Evolutionary conservation across 257 asterid genomes (phyloP).

Genomic region (Solanum virginianum): DNA sequence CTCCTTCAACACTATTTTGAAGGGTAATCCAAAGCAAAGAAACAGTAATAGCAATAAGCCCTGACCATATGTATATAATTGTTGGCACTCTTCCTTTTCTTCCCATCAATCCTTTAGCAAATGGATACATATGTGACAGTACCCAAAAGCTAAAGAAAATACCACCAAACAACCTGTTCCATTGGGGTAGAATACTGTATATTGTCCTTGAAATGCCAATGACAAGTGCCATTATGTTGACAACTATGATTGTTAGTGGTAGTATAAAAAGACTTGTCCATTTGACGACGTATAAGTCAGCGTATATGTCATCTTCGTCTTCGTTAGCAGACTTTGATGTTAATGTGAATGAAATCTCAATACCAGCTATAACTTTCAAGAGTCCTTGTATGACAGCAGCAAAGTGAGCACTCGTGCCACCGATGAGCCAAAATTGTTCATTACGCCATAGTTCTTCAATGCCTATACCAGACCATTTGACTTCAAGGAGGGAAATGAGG

Average conservation of each 20-base stretch:
- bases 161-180: slow-evolving; percentile 88
- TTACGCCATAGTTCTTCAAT: slow-evolving; percentile 94
- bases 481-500: slow-evolving; percentile 76
- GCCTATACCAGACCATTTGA: slow-evolving; percentile 86
- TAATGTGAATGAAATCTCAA: slow-evolving; percentile 76
- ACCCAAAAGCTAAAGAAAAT: slow-evolving; percentile 92
- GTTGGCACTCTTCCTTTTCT: slow-evolving; percentile 80
- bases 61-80: slow-evolving; percentile 80
- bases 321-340: slow-evolving; percentile 63
- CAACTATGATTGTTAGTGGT: slow-evolving; percentile 53
- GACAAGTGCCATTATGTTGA: slow-evolving; percentile 54
- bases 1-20: background rate
- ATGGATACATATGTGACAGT: slow-evolving; percentile 78
- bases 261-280: slow-evolving; percentile 77
- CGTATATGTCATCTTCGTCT: slow-evolving; percentile 67
- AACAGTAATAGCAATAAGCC: slow-evolving; percentile 61
- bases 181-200: slow-evolving; percentile 74
- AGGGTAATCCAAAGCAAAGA: slow-evolving; percentile 71
- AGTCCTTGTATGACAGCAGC: slow-evolving; percentile 85
- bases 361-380: slow-evolving; percentile 73
- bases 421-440: slow-evolving; percentile 95
- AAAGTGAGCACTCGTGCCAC: slow-evolving; percentile 83
- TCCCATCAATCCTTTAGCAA: slow-evolving; percentile 85
- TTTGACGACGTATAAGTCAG: slow-evolving; percentile 65
- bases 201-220: slow-evolving; percentile 57